These are phyloP conservation scores for Acanthamoeba healyi DNA, from an alignment of 208 protist genomes.

Conservation along the genomic window DNA sequence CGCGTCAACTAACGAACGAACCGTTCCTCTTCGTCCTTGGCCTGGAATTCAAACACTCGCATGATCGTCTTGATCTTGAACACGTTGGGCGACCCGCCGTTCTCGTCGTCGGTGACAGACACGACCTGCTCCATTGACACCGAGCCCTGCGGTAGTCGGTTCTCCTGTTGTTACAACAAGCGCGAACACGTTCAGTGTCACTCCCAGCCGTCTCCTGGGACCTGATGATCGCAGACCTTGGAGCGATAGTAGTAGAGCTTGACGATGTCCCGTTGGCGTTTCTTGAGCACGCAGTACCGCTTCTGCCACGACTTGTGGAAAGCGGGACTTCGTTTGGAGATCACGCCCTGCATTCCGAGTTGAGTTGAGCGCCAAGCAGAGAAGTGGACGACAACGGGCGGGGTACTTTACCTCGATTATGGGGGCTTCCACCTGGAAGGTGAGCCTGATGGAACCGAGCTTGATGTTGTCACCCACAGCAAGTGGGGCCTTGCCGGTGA, in stretches of 20 bases:
- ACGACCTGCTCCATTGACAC: slow-evolving; percentile 36
- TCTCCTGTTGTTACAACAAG: slow-evolving; percentile 13
- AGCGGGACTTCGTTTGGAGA: slow-evolving; percentile 31
- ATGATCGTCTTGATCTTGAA: slow-evolving; percentile 62
- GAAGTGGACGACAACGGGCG: too few species aligned
- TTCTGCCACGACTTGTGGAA: slow-evolving; percentile 69
- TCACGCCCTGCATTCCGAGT: neutral
- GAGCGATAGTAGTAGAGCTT: slow-evolving; percentile 47
- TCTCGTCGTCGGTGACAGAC: slow-evolving; percentile 22
- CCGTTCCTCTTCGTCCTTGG: slow-evolving; percentile 10
- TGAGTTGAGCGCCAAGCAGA: too few species aligned
- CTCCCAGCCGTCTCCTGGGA: too few species aligned
- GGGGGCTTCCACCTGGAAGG: neutral
- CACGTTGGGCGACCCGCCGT: slow-evolving; percentile 15
- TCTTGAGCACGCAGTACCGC: slow-evolving; percentile 58
- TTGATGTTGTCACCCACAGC: neutral
- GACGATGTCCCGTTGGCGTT: slow-evolving; percentile 6
- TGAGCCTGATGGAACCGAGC: slow-evolving; percentile 1
- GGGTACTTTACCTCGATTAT: neutral
- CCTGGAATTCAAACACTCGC: slow-evolving; percentile 29
- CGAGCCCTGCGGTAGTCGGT: slow-evolving; percentile 5
- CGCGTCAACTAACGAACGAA: too few species aligned
- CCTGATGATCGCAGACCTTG: neutral
- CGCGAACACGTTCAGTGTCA: too few species aligned
- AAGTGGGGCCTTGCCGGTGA: neutral